A percentile compares a stretch with the other conserved stretches of the same genome.
phyloP scores from a whole-genome alignment of 148 eudicot species.

The Arbutus unedo region DNA sequence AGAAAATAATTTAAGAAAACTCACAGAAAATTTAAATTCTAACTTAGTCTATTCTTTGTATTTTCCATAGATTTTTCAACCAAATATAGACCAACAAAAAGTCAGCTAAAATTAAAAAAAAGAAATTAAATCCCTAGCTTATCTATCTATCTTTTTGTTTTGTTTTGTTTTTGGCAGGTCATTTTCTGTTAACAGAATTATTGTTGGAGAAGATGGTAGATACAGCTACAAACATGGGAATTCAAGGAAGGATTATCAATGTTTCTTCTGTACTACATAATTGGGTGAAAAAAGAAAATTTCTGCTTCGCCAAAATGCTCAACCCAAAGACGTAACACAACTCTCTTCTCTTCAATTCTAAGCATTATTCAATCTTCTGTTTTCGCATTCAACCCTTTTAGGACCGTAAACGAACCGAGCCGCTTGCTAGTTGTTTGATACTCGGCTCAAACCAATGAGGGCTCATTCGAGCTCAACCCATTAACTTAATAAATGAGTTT shows the following conservation, averaged over 20 bases:
- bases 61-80: too few relatives aligned
- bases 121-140: too few relatives aligned
- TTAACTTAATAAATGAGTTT: too few relatives aligned
- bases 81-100: too few relatives aligned
- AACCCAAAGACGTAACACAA: slow-evolving; percentile 49
- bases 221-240: slow-evolving; percentile 61
- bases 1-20: too few relatives aligned
- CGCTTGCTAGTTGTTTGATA: too few relatives aligned
- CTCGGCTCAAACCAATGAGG: too few relatives aligned
- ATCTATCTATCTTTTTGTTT: not conserved
- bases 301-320: slow-evolving; percentile 51
- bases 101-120: too few relatives aligned
- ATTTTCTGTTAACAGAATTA: slow-evolving; percentile 78
- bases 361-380: too few relatives aligned
- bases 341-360: not conserved
- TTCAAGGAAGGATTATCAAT: slow-evolving; percentile 83
- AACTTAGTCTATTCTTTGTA: not conserved
- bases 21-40: not conserved
- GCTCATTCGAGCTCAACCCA: too few relatives aligned
- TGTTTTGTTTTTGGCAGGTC: slow-evolving; percentile 50
- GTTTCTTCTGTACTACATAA: slow-evolving; percentile 76
- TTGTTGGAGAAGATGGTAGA: slow-evolving; percentile 87
- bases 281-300: slow-evolving; percentile 70
- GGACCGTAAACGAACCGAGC: too few relatives aligned
- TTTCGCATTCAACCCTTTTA: too few relatives aligned